Percentiles rank a stretch among this genome's conserved stretches.
Evolutionary conservation across 192 early-diverging fungal species (phyloP).

Genomic region (Podila minutissima): DNA sequence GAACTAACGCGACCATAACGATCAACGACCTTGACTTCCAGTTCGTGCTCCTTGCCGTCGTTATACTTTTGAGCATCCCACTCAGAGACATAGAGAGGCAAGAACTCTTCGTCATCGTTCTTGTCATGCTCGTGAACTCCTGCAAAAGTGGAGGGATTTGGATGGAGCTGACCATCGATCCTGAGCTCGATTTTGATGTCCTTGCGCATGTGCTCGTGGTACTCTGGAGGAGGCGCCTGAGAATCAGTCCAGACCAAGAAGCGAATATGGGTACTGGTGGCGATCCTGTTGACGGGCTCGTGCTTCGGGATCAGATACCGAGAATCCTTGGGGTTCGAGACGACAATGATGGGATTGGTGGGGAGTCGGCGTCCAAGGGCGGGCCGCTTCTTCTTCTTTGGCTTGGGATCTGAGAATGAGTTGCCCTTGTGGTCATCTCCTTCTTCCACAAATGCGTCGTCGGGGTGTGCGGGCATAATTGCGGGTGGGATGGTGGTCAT

Average conservation of each 20-base stretch:
- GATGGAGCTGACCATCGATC: slow-evolving; percentile 62
- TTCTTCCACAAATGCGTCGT: background rate
- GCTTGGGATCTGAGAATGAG: background rate
- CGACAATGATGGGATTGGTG: slow-evolving; percentile 74
- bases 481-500: slow-evolving; percentile 65
- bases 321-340: slow-evolving; percentile 91
- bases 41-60: slow-evolving; percentile 68
- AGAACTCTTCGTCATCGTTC: slow-evolving; percentile 40
- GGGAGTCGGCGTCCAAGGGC: slow-evolving; percentile 55
- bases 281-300: slow-evolving; percentile 77
- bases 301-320: slow-evolving; percentile 73
- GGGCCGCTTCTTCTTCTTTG: slow-evolving; percentile 28
- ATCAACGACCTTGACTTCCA: slow-evolving; percentile 73
- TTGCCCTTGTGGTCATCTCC: slow-evolving; percentile 1
- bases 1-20: slow-evolving; percentile 57
- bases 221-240: slow-evolving; percentile 31
- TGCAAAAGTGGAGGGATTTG: slow-evolving; percentile 55
- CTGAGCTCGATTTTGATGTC: slow-evolving; percentile 54
- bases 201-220: slow-evolving; percentile 17
- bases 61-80: slow-evolving; percentile 81
- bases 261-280: slow-evolving; percentile 74
- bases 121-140: slow-evolving; percentile 53
- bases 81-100: slow-evolving; percentile 77
- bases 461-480: slow-evolving; percentile 19
- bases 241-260: slow-evolving; percentile 76